These are phyloP conservation scores for Hydrangea macrophylla DNA, from an alignment of 148 eudicot genomes.

Conservation along the genomic window DNA sequence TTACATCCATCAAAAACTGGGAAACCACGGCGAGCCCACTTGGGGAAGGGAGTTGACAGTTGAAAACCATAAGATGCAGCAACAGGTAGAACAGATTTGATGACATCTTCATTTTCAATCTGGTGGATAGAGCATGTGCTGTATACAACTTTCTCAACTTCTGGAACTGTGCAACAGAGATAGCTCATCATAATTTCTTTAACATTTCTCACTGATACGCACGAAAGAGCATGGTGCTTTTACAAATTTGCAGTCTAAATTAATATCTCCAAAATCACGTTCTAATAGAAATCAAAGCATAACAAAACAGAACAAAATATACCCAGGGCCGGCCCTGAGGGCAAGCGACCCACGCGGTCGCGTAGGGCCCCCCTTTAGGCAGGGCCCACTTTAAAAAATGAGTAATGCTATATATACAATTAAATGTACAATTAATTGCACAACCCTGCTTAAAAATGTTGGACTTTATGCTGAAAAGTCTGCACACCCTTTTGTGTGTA, in stretches of 20 bases:
- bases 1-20: slow-evolving; percentile 87
- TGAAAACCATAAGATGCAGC: slow-evolving; percentile 73
- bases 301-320: too few relatives aligned
- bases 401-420: too few relatives aligned
- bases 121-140: slow-evolving; percentile 95
- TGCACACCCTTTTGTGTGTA: too few relatives aligned
- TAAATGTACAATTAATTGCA: too few relatives aligned
- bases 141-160: slow-evolving; percentile 89
- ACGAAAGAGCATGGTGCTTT: background rate
- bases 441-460: too few relatives aligned
- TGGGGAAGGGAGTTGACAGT: slow-evolving; percentile 66
- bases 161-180: slow-evolving; percentile 57
- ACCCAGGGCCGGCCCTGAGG: too few relatives aligned
- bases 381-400: too few relatives aligned
- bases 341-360: too few relatives aligned
- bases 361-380: too few relatives aligned
- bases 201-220: background rate
- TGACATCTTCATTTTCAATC: slow-evolving; percentile 91
- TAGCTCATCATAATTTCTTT: background rate
- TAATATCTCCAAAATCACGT: background rate
- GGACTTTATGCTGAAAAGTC: too few relatives aligned
- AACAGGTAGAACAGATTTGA: slow-evolving; percentile 60
- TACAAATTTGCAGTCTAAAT: background rate
- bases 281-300: too few relatives aligned
- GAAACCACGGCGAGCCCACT: slow-evolving; percentile 90